Base-by-base conservation (phyloP, 192 early-diverging fungal species). In the Backusella luteola region DNA sequence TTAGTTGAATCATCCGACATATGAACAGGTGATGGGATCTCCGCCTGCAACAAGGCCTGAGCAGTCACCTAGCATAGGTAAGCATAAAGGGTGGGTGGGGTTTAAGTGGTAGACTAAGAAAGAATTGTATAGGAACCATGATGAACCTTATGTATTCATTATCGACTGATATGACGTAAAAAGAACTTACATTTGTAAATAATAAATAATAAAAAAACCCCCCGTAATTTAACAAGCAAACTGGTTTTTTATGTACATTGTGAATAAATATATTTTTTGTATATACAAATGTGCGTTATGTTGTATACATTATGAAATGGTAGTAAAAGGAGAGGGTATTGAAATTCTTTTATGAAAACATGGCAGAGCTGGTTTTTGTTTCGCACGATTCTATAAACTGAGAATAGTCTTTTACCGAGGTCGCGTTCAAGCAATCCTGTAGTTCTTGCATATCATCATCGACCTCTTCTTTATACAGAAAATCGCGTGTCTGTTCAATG, bases 11-110 rank as follows among this genome's bases (percentile, higher is more conserved):
- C 56, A 74, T 6, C 73, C 73, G 0, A 21, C 44, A 12, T 74
- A 49, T 74, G 73, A 74, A 17, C 53, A 74, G 14, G 23, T 74
- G 9, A 74, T 74, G 73, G 39, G 73, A 1, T 74, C 73, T 7
- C 52, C 56, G 6, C 73, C 73, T 23, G 17, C 52, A 11, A 39
- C 36, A 15, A 29, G 73, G 8, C 52, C 36, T 1, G 34, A 56
- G 26, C n/a, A 39, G 41, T 66, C 73, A n/a, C 56, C 73, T 14
- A 74, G 59, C 7, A 3, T 66, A 29, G 73, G 73, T 74, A 35
- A 69, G 35, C 38, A 32, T 32, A 32, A 32, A 32, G 32, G 32
- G 32, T 32, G 32, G 32, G 1, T 32, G 32, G 32, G 2, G 32
- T 32, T 32, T 32, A 32, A 32, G 32, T 32, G 32, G 32, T 32